These are phyloP conservation scores for Xylariaceae sp. DNA, from an alignment of 2,329 filamentous ascomycete species.

Conservation along the genomic window DNA sequence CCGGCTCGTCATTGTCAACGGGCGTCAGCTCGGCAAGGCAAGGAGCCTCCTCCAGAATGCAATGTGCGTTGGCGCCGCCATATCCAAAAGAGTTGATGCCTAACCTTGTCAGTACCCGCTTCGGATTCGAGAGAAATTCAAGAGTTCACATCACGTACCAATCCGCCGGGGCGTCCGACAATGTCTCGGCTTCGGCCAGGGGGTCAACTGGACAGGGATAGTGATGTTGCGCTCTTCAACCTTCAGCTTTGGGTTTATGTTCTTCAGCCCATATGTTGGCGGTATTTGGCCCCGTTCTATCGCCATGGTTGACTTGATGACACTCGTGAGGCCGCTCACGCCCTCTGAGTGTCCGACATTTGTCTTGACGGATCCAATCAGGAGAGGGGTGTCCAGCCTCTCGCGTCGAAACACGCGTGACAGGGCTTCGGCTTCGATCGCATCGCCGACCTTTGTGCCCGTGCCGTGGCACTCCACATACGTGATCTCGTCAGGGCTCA, in stretches of 20 bases:
- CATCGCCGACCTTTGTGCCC: conserved; percentile 36
- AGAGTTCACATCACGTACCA: too few relatives aligned
- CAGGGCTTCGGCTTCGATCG: conserved; percentile 34
- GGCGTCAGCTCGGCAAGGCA: background rate
- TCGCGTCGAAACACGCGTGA: conserved; percentile 7
- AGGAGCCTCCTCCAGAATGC: conserved; percentile 3
- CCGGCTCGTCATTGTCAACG: background rate
- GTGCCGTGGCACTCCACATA: conserved; percentile 28
- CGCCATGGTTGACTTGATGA: conserved; percentile 21
- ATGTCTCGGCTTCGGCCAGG: background rate
- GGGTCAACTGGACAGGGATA: conserved; percentile 1
- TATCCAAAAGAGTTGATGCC: conserved; percentile 22
- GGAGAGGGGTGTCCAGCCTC: conserved; percentile 18
- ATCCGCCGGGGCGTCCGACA: background rate
- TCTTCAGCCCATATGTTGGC: conserved; percentile 20
- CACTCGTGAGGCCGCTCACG: conserved; percentile 21
- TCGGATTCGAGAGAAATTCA: too few relatives aligned
- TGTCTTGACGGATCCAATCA: conserved; percentile 17
- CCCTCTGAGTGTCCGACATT: conserved; percentile 22
- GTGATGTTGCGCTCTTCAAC: conserved; percentile 22
- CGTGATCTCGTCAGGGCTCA: conserved; percentile 12
- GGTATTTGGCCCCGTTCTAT: conserved; percentile 26
- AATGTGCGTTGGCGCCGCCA: conserved; percentile 18
- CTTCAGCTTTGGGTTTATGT: conserved; percentile 18
- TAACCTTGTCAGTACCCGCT: too few relatives aligned